Evolutionary conservation across 148 eudicot genomes (phyloP).

Genomic region (Drosera capensis): DNA sequence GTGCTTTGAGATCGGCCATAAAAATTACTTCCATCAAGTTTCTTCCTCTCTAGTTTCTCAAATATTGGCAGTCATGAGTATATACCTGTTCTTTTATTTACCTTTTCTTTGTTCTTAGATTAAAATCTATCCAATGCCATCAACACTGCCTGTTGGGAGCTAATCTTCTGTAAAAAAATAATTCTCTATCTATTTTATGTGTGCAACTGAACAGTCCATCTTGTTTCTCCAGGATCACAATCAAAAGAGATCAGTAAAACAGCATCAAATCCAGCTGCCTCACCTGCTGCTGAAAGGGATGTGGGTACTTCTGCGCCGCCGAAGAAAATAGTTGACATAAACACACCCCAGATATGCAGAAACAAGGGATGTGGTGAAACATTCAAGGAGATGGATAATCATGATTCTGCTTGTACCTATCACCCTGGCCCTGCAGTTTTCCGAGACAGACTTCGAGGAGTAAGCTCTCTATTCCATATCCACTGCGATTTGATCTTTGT

Average conservation of each 20-base stretch:
- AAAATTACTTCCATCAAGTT: too few relatives aligned
- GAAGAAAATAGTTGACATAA: slow-evolving; percentile 40
- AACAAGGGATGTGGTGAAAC: slow-evolving; percentile 84
- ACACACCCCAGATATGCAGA: slow-evolving; percentile 67
- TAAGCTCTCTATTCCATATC: slow-evolving; percentile 18
- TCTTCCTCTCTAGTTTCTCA: too few relatives aligned
- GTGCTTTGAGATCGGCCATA: too few relatives aligned
- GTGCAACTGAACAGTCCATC: background rate
- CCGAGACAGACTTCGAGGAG: slow-evolving; percentile 90
- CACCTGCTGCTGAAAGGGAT: slow-evolving; percentile 12
- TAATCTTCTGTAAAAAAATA: too few relatives aligned
- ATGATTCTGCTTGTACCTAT: slow-evolving; percentile 68
- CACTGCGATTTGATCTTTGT: background rate
- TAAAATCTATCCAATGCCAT: too few relatives aligned
- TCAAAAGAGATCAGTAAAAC: slow-evolving; percentile 22
- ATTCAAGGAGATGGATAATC: slow-evolving; percentile 71
- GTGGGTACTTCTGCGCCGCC: slow-evolving; percentile 21
- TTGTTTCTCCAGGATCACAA: slow-evolving; percentile 41
- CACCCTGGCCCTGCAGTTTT: slow-evolving; percentile 93
- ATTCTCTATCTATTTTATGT: too few relatives aligned
- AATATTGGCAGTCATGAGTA: too few relatives aligned
- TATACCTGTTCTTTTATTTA: too few relatives aligned
- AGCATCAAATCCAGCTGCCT: slow-evolving; percentile 13
- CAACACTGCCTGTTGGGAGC: too few relatives aligned
- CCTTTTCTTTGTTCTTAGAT: too few relatives aligned